Base-by-base conservation (phyloP, 2,329 filamentous ascomycete species). In the Verruconis gallopava region DNA sequence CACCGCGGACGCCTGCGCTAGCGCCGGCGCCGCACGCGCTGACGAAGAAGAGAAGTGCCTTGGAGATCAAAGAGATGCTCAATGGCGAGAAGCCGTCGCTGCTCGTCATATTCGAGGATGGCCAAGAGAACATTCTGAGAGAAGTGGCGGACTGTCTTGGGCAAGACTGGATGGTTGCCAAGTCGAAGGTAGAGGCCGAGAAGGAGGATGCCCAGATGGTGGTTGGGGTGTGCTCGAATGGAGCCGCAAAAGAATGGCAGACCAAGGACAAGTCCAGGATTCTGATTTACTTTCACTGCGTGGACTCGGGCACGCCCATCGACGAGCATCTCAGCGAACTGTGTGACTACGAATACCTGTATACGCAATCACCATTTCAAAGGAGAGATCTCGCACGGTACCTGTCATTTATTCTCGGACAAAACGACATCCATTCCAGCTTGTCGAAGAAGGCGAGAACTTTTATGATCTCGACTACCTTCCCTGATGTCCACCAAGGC, bases 301-400 rank as follows among this genome's bases (percentile, higher is more conserved):
- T 47, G 32, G 45, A 47, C 17, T 34, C 21, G 38, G 25, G 32
- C 12, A 20, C 17, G 33, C 13, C 34, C 12, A 12, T 37, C 21
- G 76, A 83, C 48, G 56, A 70, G 28, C 57, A 68, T 18, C 66
- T 84, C 17, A 85, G 25, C 17, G 21, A 25, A 9, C 57, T 72
- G 42, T 88, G 81, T 63, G 82, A 91, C 61, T 91, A 89, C 62
- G 85, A 93, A 57, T 91, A 89, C 51, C 69, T 93, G 15, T 93
- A 91, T 63, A 83, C 81, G 3, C 73, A 78, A 47, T 69, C 71
- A 5, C 73, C 79, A 1, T 84, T 82, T 56, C 77, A 80, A 47
- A 75, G 84, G 20, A 72, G 83, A 44, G 83, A 91, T 54, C 65
- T 91, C 36, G 76, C 83, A 6, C 75, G 85, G 28, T 91, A 88